Base-by-base conservation (phyloP, 2,329 filamentous ascomycete genomes). In the Chaetothyriales sp. region DNA sequence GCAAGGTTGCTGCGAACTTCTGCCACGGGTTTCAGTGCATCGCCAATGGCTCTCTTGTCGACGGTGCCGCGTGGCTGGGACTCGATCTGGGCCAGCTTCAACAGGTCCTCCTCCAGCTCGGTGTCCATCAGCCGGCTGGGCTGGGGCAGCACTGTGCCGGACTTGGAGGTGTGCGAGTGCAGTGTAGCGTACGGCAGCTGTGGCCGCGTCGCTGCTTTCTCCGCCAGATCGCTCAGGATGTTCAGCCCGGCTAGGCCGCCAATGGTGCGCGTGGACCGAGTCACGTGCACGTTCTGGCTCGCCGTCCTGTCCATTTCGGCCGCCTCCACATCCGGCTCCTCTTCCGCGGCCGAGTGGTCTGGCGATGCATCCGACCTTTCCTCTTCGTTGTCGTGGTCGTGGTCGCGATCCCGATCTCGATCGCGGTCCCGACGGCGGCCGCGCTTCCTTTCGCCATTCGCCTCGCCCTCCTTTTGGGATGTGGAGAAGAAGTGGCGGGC, bases 261-360 rank as follows among this genome's bases (percentile, higher is more conserved):
- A 50, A 73, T 74, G 5, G 70, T 74, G 45, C 72, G 69, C 6
- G 71, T 74, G 5, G 70, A 78, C 44, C 65, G 77, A 62, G 71
- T 83, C 66, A 65, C 77, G 68, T 75, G 73, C n/a, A 60, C 60
- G 44, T 77, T 80, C 51, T 77, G 76, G 50, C 75, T 78, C 18
- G 77, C 71, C 10, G 77, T 77, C 43, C 80, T 76, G 48, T 77
- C 75, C 79, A 83, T 83, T 50, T 79, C 78, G 4, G 72, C 65
- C 1, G 76, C 68, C 20, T 66, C 65, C 0, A 68, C 65, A 6
- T 69, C 70, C 45, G 66, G 67, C 37, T 67, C 59, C 37, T 65
- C 65, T 48, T 75, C 66, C 33, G 66, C 66, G 43, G 70, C 66
- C 56, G 70, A 65, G 44, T 70, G 66, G 46, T 69, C 69, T 15